A percentile compares a stretch with the other conserved stretches of the same genome.
Conservation (phyloP, 2,329 filamentous ascomycete genomes). For the Leptodontidium sp. region DNA sequence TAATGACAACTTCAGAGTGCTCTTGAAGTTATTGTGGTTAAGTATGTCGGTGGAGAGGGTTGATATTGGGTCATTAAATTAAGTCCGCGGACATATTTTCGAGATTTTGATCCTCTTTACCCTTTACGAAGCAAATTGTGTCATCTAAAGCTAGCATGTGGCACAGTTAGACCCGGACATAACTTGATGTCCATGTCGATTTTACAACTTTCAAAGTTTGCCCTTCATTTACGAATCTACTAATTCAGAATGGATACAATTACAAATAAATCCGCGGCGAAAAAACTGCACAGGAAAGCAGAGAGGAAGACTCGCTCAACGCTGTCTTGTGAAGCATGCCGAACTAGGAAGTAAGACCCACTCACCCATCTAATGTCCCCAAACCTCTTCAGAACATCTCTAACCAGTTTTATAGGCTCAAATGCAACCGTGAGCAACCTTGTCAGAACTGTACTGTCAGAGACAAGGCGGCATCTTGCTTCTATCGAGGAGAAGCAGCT, state of each 20-base stretch:
- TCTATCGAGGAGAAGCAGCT: constrained; percentile 70
- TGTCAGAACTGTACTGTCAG: constrained; percentile 94
- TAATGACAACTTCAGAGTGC: too few species aligned
- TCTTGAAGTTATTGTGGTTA: too few species aligned
- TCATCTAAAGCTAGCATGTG: constrained; percentile 9
- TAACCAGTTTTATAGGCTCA: constrained; percentile 61
- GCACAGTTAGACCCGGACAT: constrained; percentile 10
- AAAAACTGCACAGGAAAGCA: constrained; percentile 24
- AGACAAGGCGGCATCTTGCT: constrained; percentile 78
- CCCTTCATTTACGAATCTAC: background rate
- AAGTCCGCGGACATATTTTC: constrained; percentile 27
- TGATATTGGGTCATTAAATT: constrained; percentile 10
- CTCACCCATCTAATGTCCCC: background rate
- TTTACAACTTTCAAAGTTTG: background rate
- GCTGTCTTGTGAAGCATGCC: constrained; percentile 37
- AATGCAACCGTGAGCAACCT: constrained; percentile 89
- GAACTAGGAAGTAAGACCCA: constrained; percentile 35
- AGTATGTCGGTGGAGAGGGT: too few species aligned
- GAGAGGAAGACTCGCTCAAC: constrained; percentile 32
- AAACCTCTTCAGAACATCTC: background rate
- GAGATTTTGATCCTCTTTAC: background rate
- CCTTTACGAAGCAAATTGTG: background rate
- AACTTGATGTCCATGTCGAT: background rate
- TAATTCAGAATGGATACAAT: background rate
- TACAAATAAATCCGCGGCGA: constrained; percentile 21